Conservation (phyloP, 2,329 filamentous ascomycete genomes). For the Leptographium radiaticola region DNA sequence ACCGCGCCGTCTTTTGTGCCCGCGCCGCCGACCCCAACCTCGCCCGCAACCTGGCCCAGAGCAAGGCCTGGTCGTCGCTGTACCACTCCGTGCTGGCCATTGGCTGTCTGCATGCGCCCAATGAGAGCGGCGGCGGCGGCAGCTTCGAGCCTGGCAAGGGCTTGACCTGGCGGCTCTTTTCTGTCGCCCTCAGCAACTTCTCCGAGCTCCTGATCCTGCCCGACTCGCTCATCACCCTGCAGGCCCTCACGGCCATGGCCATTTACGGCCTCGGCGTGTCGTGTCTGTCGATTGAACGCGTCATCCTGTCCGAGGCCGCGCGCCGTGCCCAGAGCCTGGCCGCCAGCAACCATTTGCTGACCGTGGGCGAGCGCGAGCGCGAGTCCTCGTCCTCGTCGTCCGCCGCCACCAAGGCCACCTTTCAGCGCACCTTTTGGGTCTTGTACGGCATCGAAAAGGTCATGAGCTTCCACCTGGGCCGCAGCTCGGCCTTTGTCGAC, state of each 20-base stretch:
- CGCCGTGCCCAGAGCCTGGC: constrained; percentile 19
- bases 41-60: constrained; percentile 13
- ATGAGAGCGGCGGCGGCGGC: constrained; percentile 14
- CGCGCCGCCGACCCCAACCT: constrained; percentile 17
- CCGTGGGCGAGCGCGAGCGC: too few relatives aligned
- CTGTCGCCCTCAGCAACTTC: constrained; percentile 21
- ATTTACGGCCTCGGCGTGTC: constrained; percentile 16
- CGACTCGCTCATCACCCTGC: constrained; percentile 16
- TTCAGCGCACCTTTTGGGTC: constrained; percentile 18
- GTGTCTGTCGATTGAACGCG: constrained; percentile 19
- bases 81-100: constrained; percentile 26
- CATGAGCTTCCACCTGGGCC: constrained; percentile 17
- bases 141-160: constrained; percentile 26
- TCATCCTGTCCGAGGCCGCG: constrained; percentile 18
- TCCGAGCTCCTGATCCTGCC: constrained; percentile 19
- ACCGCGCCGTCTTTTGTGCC: constrained; percentile 21
- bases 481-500: constrained; percentile 20
- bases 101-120: constrained; percentile 19
- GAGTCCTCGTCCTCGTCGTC: background rate
- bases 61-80: constrained; percentile 22
- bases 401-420: constrained; percentile 1
- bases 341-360: background rate
- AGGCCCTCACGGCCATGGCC: constrained; percentile 20
- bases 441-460: constrained; percentile 17
- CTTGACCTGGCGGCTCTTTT: constrained; percentile 25